Conservation (phyloP, 306 rosid genomes). For the Begonia loranthoides region DNA sequence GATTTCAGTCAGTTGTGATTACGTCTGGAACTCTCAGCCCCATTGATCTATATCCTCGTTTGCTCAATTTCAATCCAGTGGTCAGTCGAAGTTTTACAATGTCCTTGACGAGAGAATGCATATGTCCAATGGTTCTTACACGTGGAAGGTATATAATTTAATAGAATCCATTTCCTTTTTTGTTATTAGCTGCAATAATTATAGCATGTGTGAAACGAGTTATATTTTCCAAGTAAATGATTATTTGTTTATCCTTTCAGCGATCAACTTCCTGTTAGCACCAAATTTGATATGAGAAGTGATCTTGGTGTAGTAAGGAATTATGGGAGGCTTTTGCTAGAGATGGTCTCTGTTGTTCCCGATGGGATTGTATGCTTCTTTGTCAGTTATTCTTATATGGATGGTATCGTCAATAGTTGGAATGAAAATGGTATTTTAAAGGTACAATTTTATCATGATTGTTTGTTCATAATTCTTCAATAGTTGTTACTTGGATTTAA, state of each 20-base stretch:
- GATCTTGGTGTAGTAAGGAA: conserved; percentile 90
- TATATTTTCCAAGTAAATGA: not conserved
- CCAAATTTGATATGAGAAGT: conserved; percentile 97
- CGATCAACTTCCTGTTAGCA: conserved; percentile 94
- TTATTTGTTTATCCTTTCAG: conserved; percentile 34
- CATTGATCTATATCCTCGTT: conserved; percentile 84
- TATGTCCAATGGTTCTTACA: conserved; percentile 99
- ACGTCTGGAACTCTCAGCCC: conserved; percentile 97
- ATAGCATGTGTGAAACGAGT: not conserved
- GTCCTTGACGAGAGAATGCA: conserved; percentile 96
- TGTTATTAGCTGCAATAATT: not conserved
- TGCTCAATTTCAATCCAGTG: conserved; percentile 87
- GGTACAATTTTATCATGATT: conserved; percentile 25
- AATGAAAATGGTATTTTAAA: conserved; percentile 82
- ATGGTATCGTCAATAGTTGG: conserved; percentile 88
- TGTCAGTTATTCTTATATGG: conserved; percentile 94
- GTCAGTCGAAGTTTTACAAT: conserved; percentile 94
- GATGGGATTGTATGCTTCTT: conserved; percentile 92
- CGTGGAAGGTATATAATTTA: conserved; percentile 65
- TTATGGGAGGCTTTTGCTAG: conserved; percentile 87
- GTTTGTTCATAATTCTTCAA: conserved; percentile 5
- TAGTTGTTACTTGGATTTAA: not conserved
- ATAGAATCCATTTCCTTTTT: not conserved
- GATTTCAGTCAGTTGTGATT: conserved; percentile 89
- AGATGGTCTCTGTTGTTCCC: conserved; percentile 95